Conservation (phyloP, 1,284 basidiomycete species). For the Ganoderma lingzhi region DNA sequence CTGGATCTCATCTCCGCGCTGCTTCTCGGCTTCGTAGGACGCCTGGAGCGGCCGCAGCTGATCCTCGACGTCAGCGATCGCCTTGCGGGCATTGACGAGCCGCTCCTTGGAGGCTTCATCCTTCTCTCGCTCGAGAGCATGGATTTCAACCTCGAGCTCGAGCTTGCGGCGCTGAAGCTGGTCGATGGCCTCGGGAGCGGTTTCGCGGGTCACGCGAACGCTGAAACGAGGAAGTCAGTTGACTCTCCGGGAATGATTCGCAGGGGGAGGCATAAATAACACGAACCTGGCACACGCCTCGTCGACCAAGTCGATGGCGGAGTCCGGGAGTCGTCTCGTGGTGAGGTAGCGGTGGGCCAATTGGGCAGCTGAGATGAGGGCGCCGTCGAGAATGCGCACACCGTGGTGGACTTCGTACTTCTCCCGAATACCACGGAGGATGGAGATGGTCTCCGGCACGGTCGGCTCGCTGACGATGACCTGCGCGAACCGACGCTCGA, state of each 20-base stretch:
- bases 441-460: conserved; percentile 92
- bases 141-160: conserved; percentile 95
- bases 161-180: conserved; percentile 93
- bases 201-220: conserved; percentile 94
- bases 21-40: conserved; percentile 91
- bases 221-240: conserved; percentile 44
- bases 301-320: conserved; percentile 93
- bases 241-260: neutral
- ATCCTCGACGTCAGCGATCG: conserved; percentile 89
- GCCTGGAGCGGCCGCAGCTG: conserved; percentile 89
- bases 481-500: conserved; percentile 95
- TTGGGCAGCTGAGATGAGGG: conserved; percentile 91
- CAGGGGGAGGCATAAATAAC: conserved; percentile 9
- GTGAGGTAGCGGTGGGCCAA: conserved; percentile 96
- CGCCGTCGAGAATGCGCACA: conserved; percentile 90
- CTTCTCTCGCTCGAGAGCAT: conserved; percentile 94
- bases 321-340: conserved; percentile 85
- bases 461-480: conserved; percentile 93
- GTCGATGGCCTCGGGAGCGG: conserved; percentile 94
- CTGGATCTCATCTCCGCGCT: conserved; percentile 87
- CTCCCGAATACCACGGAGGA: conserved; percentile 90
- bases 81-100: conserved; percentile 80
- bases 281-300: conserved; percentile 89
- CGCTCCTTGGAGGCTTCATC: conserved; percentile 92
- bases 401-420: conserved; percentile 89